Conservation (phyloP, 495 filamentous ascomycete genomes). For the Xylaria grammica region DNA sequence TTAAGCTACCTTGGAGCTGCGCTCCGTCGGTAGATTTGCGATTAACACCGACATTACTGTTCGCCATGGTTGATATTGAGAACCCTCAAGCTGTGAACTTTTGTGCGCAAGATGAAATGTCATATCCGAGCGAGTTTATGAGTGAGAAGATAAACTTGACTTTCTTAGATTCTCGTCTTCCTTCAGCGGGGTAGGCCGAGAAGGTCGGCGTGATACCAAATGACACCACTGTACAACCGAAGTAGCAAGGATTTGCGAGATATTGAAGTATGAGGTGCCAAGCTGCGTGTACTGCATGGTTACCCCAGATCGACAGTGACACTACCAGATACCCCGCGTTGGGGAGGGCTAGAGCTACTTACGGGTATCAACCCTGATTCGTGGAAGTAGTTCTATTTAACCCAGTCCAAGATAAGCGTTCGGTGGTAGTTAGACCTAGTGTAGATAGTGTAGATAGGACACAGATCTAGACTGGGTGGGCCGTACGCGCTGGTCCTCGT, state of each 20-base stretch:
- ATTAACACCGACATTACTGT: neutral
- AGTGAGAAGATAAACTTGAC: neutral
- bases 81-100: neutral
- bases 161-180: neutral
- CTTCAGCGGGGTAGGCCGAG: constrained; percentile 8
- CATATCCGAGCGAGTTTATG: neutral
- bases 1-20: neutral
- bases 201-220: neutral
- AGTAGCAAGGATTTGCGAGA: neutral
- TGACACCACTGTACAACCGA: constrained; percentile 4
- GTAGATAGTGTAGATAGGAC: no score
- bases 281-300: neutral
- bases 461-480: no score
- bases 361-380: neutral
- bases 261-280: neutral
- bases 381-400: neutral
- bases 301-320: neutral
- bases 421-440: no score
- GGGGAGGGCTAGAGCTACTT: neutral
- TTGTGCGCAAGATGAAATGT: neutral
- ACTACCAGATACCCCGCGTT: constrained; percentile 9
- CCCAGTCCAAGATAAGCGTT: no score
- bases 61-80: constrained; percentile 2
- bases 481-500: no score
- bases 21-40: neutral